Base-by-base conservation (phyloP, 208 protist genomes). In the Jaenimonas drosophilae region DNA sequence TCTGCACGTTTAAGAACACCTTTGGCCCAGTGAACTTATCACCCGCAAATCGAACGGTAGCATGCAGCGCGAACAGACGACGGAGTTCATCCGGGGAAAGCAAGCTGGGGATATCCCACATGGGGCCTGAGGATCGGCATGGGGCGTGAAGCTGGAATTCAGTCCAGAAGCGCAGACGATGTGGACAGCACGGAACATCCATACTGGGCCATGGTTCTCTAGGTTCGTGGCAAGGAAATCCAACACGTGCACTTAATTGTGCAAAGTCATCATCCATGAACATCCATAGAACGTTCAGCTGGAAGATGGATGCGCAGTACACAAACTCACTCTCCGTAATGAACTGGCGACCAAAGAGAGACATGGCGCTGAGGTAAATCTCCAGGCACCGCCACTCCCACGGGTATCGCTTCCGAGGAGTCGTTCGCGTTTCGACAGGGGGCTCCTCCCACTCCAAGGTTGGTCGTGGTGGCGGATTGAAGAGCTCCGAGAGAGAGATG, bases 221-320 rank as follows among this genome's bases (percentile, higher is more conserved):
- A 7, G 37, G 6, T 7, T 11, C 9, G 9, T 11, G 37, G 9
- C 0, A 27, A 14, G 2, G 46, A 14, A n/a, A 57, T 28, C 26
- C 42, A 30, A 50, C 53, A 41, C 25, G 32, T 25, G 14, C 53
- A 0, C 59, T 53, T 16, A 72, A 37, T 14, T 29, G 31, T 12
- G 21, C 11, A 3, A 49, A 36, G 38, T 7, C 12, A 27, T 67
- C 58, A 1, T 64, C 54, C 2, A 65, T 33, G 36, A 61, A 72
- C 29, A 46, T 59, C 70, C 67, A 84, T 21, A 84, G 23, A 0
- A 50, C 45, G 2, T 37, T 56, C 23, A 88, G 61, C 45, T 84
- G 74, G n/a, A 53, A 34, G 12, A 69, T 53, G 3, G 72, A 42
- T 12, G 64, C 36, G 39, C 61, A 74, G 25, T 78, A 68, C 29